Conservation (phyloP, 2,329 filamentous ascomycete species). For the Fusarium kyushuense region DNA sequence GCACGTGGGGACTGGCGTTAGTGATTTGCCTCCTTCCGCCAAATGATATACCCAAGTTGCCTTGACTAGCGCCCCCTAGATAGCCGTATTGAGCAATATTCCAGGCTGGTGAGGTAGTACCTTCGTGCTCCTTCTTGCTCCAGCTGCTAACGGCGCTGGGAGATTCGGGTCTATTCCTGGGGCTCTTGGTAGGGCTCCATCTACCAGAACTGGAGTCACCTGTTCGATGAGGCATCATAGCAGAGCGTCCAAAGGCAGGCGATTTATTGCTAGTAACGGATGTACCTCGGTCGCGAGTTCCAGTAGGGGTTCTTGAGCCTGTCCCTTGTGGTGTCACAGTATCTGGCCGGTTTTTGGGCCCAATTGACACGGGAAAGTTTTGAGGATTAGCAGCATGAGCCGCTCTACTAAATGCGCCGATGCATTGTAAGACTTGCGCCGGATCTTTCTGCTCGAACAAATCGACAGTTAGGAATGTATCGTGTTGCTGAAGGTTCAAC, state of each 20-base stretch:
- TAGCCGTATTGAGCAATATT: constrained; percentile 99
- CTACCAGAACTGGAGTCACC: constrained; percentile 67
- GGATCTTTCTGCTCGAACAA: constrained; percentile 96
- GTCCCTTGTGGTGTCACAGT: constrained; percentile 75
- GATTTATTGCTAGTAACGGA: constrained; percentile 72
- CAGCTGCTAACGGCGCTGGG: constrained; percentile 80
- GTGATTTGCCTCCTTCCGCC: constrained; percentile 94
- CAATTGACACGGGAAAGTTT: constrained; percentile 80
- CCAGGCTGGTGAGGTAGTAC: constrained; percentile 88
- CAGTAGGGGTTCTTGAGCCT: constrained; percentile 64
- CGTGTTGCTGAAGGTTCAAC: constrained; percentile 89
- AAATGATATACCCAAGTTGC: constrained; percentile 93
- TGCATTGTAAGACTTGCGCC: constrained; percentile 92
- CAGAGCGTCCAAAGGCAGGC: constrained; percentile 57
- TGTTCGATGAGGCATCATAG: constrained; percentile 62
- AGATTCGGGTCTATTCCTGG: constrained; percentile 64
- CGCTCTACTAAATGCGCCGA: constrained; percentile 90
- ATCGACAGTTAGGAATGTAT: constrained; percentile 97
- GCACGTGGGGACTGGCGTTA: constrained; percentile 80
- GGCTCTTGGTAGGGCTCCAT: constrained; percentile 73
- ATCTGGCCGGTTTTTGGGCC: constrained; percentile 71
- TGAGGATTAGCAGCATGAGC: constrained; percentile 80
- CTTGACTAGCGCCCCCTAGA: constrained; percentile 96
- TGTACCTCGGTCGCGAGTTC: constrained; percentile 59
- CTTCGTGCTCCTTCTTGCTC: constrained; percentile 88